These are phyloP conservation scores for Aureobasidium sp. DNA, from an alignment of 2,329 filamentous ascomycete genomes.

Conservation along the genomic window DNA sequence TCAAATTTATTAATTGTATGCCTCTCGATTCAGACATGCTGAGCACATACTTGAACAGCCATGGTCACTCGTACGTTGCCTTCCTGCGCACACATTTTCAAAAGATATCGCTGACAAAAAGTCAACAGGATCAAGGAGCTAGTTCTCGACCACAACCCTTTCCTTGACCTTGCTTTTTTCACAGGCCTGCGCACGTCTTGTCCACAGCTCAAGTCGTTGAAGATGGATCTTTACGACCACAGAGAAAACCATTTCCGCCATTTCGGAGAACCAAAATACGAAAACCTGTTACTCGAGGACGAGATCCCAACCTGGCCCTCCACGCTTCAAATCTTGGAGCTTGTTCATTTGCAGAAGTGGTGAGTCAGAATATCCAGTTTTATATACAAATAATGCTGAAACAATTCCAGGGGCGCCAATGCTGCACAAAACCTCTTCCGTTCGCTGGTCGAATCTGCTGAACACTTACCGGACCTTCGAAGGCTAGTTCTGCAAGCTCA, in stretches of 20 bases:
- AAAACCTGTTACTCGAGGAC: constrained; percentile 50
- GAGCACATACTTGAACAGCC: constrained; percentile 53
- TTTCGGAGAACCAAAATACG: constrained; percentile 63
- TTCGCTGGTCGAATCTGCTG: constrained; percentile 66
- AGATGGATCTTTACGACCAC: constrained; percentile 58
- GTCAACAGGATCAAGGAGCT: constrained; percentile 53
- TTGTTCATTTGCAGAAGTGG: constrained; percentile 72
- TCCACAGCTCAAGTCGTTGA: constrained; percentile 60
- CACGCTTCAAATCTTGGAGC: constrained; percentile 60
- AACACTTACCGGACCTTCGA: constrained; percentile 57
- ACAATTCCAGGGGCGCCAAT: constrained; percentile 35
- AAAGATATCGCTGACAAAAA: background rate
- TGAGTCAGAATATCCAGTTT: background rate
- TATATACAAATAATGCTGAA: background rate
- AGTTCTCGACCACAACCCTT: constrained; percentile 68
- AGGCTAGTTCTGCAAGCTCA: constrained; percentile 66
- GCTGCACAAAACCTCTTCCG: constrained; percentile 70
- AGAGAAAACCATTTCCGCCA: constrained; percentile 59
- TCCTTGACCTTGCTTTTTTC: constrained; percentile 67
- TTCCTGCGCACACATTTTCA: background rate
- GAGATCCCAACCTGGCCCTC: constrained; percentile 73
- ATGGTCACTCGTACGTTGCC: constrained; percentile 41
- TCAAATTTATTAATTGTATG: constrained; percentile 74
- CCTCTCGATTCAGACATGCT: constrained; percentile 62
- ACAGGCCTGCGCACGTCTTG: constrained; percentile 57